phyloP scores from a whole-genome alignment of 352 stramenopile genomes.

The Phytophthora palmivora region DNA sequence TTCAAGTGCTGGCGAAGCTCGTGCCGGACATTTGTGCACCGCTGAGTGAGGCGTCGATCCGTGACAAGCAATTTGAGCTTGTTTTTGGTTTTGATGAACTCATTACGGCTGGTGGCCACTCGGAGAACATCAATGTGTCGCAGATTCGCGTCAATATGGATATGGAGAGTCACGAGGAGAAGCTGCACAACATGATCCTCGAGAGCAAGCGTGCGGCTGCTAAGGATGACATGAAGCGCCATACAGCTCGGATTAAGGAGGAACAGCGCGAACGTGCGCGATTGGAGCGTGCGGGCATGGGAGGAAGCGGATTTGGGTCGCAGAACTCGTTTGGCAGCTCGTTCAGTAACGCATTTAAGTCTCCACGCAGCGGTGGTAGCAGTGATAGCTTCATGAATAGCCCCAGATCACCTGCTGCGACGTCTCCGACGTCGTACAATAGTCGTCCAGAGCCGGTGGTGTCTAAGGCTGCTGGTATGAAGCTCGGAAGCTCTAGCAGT shows the following conservation, averaged over 20 bases:
- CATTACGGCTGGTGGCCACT: conserved; percentile 97
- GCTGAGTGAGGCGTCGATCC: conserved; percentile 94
- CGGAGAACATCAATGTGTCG: conserved; percentile 94
- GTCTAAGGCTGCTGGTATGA: conserved; percentile 75
- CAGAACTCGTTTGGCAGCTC: conserved; percentile 79
- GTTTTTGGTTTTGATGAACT: conserved; percentile 99
- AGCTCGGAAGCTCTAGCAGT: conserved; percentile 54
- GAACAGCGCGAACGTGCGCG: conserved; percentile 86
- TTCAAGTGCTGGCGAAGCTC: conserved; percentile 97
- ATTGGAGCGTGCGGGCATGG: conserved; percentile 76
- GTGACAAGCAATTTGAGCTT: conserved; percentile 98
- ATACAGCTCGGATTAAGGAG: conserved; percentile 88
- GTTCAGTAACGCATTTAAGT: conserved; percentile 74
- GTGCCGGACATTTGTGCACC: conserved; percentile 95
- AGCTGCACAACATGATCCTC: conserved; percentile 98
- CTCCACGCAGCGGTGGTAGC: conserved; percentile 54
- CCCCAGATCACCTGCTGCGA: conserved; percentile 44
- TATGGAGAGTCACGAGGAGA: conserved; percentile 99
- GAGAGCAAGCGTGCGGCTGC: conserved; percentile 94
- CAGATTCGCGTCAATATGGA: conserved; percentile 98
- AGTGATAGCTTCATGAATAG: conserved; percentile 52
- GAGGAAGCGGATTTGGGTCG: conserved; percentile 72
- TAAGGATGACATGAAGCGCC: conserved; percentile 91
- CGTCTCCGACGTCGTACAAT: conserved; percentile 77
- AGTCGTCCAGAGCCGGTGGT: conserved; percentile 50